Evolutionary conservation across 768 basidiomycete genomes (phyloP).

Genomic region (Kwoniella sp.): DNA sequence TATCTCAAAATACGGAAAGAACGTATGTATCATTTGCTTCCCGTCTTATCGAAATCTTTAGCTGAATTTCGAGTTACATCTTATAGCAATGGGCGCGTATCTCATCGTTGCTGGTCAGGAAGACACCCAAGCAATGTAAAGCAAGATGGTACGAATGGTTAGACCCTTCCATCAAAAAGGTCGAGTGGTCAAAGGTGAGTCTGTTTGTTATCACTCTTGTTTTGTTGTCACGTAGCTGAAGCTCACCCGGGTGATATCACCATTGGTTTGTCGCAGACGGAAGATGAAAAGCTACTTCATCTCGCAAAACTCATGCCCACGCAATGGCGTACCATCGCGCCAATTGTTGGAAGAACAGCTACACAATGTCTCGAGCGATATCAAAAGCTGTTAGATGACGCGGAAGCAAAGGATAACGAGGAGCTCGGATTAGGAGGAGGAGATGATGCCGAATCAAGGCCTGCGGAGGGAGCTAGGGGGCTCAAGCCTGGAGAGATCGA

Average conservation of each 20-base stretch:
- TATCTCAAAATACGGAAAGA: slow-evolving; percentile 63
- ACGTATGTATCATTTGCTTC: slow-evolving; percentile 37
- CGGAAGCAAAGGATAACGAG: slow-evolving; percentile 93
- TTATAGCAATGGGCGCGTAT: slow-evolving; percentile 78
- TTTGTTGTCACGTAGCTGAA: neutral
- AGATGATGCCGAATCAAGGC: slow-evolving; percentile 69
- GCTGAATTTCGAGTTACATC: neutral
- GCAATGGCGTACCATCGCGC: slow-evolving; percentile 98
- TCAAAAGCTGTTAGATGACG: slow-evolving; percentile 95
- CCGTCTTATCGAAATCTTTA: neutral
- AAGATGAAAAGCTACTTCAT: slow-evolving; percentile 97
- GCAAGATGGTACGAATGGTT: slow-evolving; percentile 94
- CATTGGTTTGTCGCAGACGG: slow-evolving; percentile 64
- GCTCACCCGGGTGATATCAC: no score
- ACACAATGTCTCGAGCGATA: slow-evolving; percentile 98
- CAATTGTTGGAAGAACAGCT: slow-evolving; percentile 95
- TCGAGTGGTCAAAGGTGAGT: slow-evolving; percentile 95
- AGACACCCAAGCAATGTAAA: slow-evolving; percentile 99
- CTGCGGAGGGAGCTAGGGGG: slow-evolving; percentile 84
- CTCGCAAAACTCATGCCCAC: slow-evolving; percentile 99
- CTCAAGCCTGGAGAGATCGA: slow-evolving; percentile 96
- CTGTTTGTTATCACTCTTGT: neutral
- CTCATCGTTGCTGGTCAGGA: slow-evolving; percentile 92
- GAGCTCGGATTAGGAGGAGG: slow-evolving; percentile 89
- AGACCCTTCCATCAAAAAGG: slow-evolving; percentile 99